A percentile compares a stretch with the other conserved stretches of the same genome.
phyloP scores from a whole-genome alignment of 2,329 filamentous ascomycete species.

The Hypoxylon sp. region DNA sequence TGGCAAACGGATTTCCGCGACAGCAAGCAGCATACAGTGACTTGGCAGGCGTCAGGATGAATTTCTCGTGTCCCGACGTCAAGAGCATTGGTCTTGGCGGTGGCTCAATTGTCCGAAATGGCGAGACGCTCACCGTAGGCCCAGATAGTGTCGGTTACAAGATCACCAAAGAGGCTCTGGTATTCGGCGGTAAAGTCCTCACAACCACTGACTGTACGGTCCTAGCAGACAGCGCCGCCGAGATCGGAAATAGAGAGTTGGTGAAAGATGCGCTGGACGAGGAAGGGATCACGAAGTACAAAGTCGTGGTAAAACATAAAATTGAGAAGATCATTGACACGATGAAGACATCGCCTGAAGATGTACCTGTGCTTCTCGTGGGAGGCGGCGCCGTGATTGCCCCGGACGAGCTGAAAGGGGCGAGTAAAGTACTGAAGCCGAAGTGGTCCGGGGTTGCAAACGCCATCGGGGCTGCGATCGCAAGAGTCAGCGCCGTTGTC shows the following conservation, averaged over 20 bases:
- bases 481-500: conserved; percentile 63
- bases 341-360: conserved; percentile 69
- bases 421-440: conserved; percentile 63
- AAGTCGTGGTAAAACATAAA: conserved; percentile 39
- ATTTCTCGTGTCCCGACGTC: conserved; percentile 65
- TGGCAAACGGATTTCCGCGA: conserved; percentile 68
- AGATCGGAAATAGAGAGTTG: conserved; percentile 52
- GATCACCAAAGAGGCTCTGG: conserved; percentile 59
- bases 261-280: conserved; percentile 38
- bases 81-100: conserved; percentile 68
- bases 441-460: conserved; percentile 68
- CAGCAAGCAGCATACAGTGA: conserved; percentile 69
- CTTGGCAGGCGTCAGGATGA: conserved; percentile 68
- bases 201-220: conserved; percentile 67
- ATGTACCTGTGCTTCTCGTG: conserved; percentile 67
- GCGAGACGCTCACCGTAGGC: conserved; percentile 56
- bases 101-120: conserved; percentile 61
- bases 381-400: conserved; percentile 69
- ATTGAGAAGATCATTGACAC: conserved; percentile 58
- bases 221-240: conserved; percentile 43
- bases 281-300: conserved; percentile 37
- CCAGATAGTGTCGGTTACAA: conserved; percentile 70
- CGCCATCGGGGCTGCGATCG: conserved; percentile 70
- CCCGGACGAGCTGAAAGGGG: conserved; percentile 62
- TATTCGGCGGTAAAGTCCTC: conserved; percentile 63